phyloP scores from a whole-genome alignment of 257 asterid species.

The Solanum lignicaule region DNA sequence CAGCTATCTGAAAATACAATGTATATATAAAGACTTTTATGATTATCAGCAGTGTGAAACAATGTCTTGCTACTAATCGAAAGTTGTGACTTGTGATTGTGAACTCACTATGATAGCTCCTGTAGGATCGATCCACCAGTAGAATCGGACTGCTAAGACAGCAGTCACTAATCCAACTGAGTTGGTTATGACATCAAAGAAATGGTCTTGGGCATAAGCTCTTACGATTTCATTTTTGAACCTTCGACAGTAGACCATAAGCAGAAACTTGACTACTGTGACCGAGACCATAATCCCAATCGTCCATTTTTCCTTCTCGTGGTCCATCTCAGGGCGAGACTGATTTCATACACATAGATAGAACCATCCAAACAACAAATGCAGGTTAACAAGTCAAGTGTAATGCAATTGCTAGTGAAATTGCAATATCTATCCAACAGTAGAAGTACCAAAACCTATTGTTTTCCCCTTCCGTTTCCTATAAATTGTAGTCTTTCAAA shows the following conservation, averaged over 20 bases:
- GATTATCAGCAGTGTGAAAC: background rate
- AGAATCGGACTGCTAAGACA: constrained; percentile 58
- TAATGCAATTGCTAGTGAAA: background rate
- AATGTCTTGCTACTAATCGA: background rate
- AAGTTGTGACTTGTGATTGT: background rate
- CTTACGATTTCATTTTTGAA: constrained; percentile 71
- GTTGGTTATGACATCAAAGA: constrained; percentile 86
- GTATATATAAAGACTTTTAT: background rate
- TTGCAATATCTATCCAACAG: background rate
- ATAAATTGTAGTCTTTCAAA: background rate
- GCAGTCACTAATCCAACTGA: constrained; percentile 72
- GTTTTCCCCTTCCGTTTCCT: background rate
- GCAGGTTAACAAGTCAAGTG: background rate
- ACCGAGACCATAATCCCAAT: constrained; percentile 87
- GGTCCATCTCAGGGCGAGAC: constrained; percentile 57
- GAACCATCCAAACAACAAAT: background rate
- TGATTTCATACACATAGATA: constrained; percentile 12
- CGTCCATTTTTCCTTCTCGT: constrained; percentile 72
- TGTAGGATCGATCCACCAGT: constrained; percentile 92
- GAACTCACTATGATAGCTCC: constrained; percentile 75
- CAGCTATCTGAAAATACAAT: constrained; percentile 44
- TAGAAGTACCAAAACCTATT: background rate
- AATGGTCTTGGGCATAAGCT: constrained; percentile 96
- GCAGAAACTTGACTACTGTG: constrained; percentile 63
- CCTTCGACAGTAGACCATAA: constrained; percentile 72